Evolutionary conservation across 352 stramenopile genomes (phyloP), one percentile per base, ranked within the genome.

Genomic region (Globisporangium iwayamae): DNA sequence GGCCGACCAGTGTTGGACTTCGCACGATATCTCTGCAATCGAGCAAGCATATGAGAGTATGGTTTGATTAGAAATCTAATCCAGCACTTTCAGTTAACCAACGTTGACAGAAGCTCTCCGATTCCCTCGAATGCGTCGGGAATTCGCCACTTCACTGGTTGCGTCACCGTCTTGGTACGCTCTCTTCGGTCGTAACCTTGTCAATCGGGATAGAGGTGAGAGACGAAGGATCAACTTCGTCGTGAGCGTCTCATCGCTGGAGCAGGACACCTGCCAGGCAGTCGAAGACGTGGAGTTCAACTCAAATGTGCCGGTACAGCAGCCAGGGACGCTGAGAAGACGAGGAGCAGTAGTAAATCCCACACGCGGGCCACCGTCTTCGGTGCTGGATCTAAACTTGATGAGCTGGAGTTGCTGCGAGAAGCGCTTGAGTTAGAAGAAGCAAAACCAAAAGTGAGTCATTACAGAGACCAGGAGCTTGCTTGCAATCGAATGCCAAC

Each of bases 261-360:
- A 48, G 38, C 56, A 62, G 10, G 56, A 38, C 13, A 50, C 56
- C 28, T 53, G 38, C 56, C 56, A 62, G 7, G 36, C 3, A 5
- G 36, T 53, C 14, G 14, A 18, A 18, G 56, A 62, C 22, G 38
- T 48, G 56, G 56, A 52, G 56, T 38, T 53, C 38, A 62, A 22
- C 28, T 62, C 56, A 3, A 32, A 46, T 34, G n/a, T 28, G 8
- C 52, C 32, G 4, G 52, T 47, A 20, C 52, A 20, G 1, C 14
- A n/a, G 9, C n/a, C 16, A 58, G 3, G 9, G 52, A n/a, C n/a
- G 34, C n/a, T 18, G 52, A 39, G 18, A 58, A 18, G 8, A 58
- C 18, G 32, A 58, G 9, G n/a, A 58, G 36, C 8, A 58, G 52
- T 7, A 22, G 10, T 10, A 30, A 52, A 52, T 52, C 16, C n/a